Evolutionary conservation across 345 rosid genomes (phyloP).

Genomic region (Syzygium grande): DNA sequence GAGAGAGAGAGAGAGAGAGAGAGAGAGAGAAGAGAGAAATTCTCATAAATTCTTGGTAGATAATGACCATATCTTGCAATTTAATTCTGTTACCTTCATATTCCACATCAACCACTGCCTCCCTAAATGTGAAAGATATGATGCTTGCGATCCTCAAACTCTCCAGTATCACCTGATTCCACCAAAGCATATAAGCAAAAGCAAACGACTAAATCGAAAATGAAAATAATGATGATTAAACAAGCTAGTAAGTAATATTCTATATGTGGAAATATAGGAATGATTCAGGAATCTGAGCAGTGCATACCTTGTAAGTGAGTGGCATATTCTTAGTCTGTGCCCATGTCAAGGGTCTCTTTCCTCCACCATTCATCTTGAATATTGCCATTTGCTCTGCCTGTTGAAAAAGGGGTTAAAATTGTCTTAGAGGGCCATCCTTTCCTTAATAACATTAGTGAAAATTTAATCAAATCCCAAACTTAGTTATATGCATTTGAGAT

Average conservation of each 20-base stretch:
- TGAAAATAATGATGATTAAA: background rate
- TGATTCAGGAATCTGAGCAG: background rate
- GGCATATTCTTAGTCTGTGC: constrained; percentile 77
- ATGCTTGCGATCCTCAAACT: constrained; percentile 85
- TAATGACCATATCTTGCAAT: background rate
- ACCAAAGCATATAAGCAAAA: background rate
- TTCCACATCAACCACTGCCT: constrained; percentile 82
- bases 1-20: background rate
- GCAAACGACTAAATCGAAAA: background rate
- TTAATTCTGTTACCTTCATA: constrained; percentile 44
- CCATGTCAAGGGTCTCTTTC: constrained; percentile 57
- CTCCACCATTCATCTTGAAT: constrained; percentile 38
- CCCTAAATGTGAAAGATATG: constrained; percentile 88
- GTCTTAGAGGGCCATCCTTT: background rate
- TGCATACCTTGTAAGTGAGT: constrained; percentile 49
- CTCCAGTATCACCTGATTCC: constrained; percentile 48
- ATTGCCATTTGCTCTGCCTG: constrained; percentile 69
- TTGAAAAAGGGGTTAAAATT: background rate
- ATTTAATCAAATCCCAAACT: background rate
- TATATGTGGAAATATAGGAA: background rate
- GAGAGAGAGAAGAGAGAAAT: background rate
- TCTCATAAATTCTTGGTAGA: background rate
- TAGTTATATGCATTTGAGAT: background rate
- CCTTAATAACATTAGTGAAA: background rate
- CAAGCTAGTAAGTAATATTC: background rate